Evolutionary conservation across 768 basidiomycete species (phyloP).

Genomic region (Butyriboletus loyo): DNA sequence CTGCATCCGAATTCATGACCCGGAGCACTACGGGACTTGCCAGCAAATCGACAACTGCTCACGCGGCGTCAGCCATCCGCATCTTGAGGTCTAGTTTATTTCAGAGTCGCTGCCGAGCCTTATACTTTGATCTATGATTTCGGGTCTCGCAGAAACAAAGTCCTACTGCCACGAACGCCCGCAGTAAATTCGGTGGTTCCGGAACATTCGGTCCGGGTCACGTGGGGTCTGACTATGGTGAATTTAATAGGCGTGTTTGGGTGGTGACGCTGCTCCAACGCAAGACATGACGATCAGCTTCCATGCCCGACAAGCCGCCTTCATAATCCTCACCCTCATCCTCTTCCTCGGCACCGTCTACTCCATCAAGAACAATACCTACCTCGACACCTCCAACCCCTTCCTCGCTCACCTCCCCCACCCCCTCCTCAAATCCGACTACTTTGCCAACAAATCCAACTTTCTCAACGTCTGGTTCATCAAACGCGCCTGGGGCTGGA

Average conservation of each 20-base stretch:
- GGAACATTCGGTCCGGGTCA: not conserved
- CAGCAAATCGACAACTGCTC: too few relatives aligned
- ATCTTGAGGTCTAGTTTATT: too few relatives aligned
- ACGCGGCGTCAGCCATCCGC: too few relatives aligned
- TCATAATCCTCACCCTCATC: slow-evolving; percentile 43
- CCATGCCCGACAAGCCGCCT: slow-evolving; percentile 30
- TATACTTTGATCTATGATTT: too few relatives aligned
- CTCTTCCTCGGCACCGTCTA: slow-evolving; percentile 62
- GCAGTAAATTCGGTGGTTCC: too few relatives aligned
- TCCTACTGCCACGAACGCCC: too few relatives aligned
- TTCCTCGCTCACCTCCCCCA: slow-evolving; percentile 67
- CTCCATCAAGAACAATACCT: slow-evolving; percentile 62
- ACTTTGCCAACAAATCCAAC: slow-evolving; percentile 82
- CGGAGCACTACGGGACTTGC: too few relatives aligned
- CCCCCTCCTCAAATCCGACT: slow-evolving; percentile 56
- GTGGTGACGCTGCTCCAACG: not conserved
- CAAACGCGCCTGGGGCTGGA: slow-evolving; percentile 92
- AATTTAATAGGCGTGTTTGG: too few relatives aligned
- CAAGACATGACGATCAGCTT: slow-evolving; percentile 16
- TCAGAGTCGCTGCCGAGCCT: too few relatives aligned
- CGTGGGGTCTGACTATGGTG: too few relatives aligned
- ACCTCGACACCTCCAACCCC: slow-evolving; percentile 83
- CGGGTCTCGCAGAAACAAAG: too few relatives aligned
- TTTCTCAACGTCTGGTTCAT: slow-evolving; percentile 82
- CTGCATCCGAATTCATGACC: too few relatives aligned